Evolutionary conservation across 2,329 filamentous ascomycete genomes (phyloP).

Genomic region (Thermoascus crustaceus): DNA sequence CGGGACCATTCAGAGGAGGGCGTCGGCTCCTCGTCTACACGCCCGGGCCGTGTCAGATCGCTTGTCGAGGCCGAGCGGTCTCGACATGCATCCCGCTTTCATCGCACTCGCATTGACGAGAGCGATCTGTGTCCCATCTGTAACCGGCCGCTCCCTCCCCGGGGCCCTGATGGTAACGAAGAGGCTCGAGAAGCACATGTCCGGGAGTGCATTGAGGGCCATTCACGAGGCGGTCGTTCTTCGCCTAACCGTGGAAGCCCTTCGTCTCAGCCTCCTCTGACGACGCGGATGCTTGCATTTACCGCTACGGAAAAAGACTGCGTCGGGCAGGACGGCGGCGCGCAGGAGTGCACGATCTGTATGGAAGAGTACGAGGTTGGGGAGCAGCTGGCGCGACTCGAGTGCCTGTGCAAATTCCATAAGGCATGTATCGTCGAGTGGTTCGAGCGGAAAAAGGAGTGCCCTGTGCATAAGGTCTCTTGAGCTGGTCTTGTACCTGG

Average conservation of each 20-base stretch:
- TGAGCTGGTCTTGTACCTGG: slow-evolving; percentile 9
- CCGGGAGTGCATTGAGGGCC: slow-evolving; percentile 36
- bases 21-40: slow-evolving; percentile 4
- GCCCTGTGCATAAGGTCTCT: slow-evolving; percentile 51
- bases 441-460: slow-evolving; percentile 52
- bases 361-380: slow-evolving; percentile 57
- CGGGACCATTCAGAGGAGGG: background rate
- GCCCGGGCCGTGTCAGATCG: slow-evolving; percentile 7
- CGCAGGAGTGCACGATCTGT: slow-evolving; percentile 56
- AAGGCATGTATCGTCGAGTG: slow-evolving; percentile 52
- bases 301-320: slow-evolving; percentile 58
- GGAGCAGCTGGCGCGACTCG: slow-evolving; percentile 50
- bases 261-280: slow-evolving; percentile 14
- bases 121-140: slow-evolving; percentile 42
- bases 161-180: slow-evolving; percentile 30
- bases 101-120: slow-evolving; percentile 27
- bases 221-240: slow-evolving; percentile 16
- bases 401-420: slow-evolving; percentile 59
- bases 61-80: slow-evolving; percentile 8
- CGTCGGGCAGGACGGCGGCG: slow-evolving; percentile 43
- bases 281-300: slow-evolving; percentile 39
- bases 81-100: slow-evolving; percentile 10
- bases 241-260: slow-evolving; percentile 8
- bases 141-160: slow-evolving; percentile 30
- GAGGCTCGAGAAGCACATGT: slow-evolving; percentile 38